Conservation (phyloP, 2,329 filamentous ascomycete genomes). For the Monilinia fructicola region DNA sequence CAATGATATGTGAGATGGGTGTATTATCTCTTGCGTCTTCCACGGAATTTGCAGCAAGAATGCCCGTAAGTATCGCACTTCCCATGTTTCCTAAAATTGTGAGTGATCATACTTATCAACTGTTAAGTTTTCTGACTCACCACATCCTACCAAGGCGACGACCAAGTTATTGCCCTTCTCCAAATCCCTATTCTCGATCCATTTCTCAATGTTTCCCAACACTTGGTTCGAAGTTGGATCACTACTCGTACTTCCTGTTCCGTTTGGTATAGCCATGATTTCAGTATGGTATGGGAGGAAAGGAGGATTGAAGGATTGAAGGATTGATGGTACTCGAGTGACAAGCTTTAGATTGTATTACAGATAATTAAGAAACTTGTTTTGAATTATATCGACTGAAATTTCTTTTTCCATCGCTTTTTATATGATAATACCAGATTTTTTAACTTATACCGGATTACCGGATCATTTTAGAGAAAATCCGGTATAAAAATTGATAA, state of each 20-base stretch:
- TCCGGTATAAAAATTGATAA: too few species aligned
- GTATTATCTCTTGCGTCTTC: constrained; percentile 8
- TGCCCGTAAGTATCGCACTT: constrained; percentile 17
- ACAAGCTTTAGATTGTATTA: too few species aligned
- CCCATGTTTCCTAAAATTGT: constrained; percentile 21
- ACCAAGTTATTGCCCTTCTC: constrained; percentile 5
- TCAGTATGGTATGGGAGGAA: neutral
- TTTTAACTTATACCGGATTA: too few species aligned
- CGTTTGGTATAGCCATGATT: neutral
- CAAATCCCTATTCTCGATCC: constrained; percentile 3
- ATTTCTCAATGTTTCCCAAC: constrained; percentile 10
- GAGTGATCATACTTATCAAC: neutral
- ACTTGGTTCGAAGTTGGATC: neutral
- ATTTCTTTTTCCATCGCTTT: too few species aligned
- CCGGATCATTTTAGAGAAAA: too few species aligned
- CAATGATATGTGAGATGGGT: constrained; percentile 23
- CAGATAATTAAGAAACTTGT: too few species aligned
- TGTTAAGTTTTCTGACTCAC: constrained; percentile 15
- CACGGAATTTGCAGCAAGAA: constrained; percentile 12
- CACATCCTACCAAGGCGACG: constrained; percentile 22
- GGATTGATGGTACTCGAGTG: neutral
- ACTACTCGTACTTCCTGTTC: neutral
- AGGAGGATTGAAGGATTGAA: neutral
- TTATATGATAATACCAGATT: too few species aligned
- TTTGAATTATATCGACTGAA: too few species aligned